phyloP scores from a whole-genome alignment of 2,329 filamentous ascomycete genomes.

The Cladosporium phlei region DNA sequence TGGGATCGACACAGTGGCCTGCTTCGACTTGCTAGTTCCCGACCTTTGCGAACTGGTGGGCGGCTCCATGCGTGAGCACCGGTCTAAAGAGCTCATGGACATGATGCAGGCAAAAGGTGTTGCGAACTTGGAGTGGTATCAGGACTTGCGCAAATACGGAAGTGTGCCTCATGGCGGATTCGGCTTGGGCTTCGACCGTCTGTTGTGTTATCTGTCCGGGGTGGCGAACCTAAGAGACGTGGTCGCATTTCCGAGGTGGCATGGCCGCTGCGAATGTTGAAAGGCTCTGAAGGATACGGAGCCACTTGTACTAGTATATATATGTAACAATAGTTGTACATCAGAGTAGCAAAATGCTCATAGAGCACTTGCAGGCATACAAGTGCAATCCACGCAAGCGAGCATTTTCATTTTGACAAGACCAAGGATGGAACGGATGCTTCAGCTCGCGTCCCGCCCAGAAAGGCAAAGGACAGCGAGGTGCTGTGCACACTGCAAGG shows the following conservation, averaged over 20 bases:
- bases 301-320: too few relatives aligned
- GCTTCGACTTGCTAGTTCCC: constrained; percentile 84
- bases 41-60: constrained; percentile 83
- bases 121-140: constrained; percentile 68
- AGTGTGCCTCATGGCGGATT: constrained; percentile 88
- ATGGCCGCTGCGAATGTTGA: constrained; percentile 41
- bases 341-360: too few relatives aligned
- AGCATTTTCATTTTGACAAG: too few relatives aligned
- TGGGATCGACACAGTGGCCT: constrained; percentile 47
- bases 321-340: too few relatives aligned
- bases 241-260: constrained; percentile 76
- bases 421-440: too few relatives aligned
- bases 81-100: constrained; percentile 59
- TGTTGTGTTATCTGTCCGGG: constrained; percentile 77
- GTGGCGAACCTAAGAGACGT: constrained; percentile 79
- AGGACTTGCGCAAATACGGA: constrained; percentile 84
- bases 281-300: too few relatives aligned
- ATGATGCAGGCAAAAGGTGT: constrained; percentile 69
- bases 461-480: constrained; percentile 4
- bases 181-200: constrained; percentile 81
- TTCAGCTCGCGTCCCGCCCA: too few relatives aligned
- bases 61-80: constrained; percentile 83
- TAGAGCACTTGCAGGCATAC: too few relatives aligned
- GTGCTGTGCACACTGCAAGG: too few relatives aligned
- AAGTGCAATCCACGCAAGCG: too few relatives aligned